Evolutionary conservation across 2,329 filamentous ascomycete species (phyloP).

Genomic region (Sporothrix dimorphospora): DNA sequence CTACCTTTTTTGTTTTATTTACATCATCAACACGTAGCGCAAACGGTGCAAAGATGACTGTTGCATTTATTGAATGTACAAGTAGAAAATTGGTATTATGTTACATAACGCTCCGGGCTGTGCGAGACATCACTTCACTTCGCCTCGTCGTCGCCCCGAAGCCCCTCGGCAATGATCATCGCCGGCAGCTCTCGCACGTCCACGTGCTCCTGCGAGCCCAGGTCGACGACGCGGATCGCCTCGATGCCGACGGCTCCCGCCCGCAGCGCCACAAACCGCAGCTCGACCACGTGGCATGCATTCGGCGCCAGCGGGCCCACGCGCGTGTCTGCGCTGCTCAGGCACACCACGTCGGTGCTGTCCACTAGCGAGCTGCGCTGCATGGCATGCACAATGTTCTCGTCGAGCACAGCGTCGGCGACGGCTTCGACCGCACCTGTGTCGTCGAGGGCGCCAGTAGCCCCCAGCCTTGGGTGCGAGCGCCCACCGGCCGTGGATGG

Average conservation of each 20-base stretch:
- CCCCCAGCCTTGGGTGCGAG: background rate
- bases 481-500: constrained; percentile 56
- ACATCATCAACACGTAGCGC: background rate
- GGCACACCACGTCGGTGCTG: constrained; percentile 69
- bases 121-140: background rate
- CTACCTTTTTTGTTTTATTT: constrained; percentile 4
- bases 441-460: constrained; percentile 19
- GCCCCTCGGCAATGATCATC: constrained; percentile 55
- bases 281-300: constrained; percentile 72
- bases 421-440: constrained; percentile 41
- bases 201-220: constrained; percentile 74
- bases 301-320: constrained; percentile 73
- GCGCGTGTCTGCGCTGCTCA: constrained; percentile 71
- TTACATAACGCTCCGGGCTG: background rate
- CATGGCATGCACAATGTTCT: constrained; percentile 71
- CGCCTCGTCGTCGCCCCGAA: constrained; percentile 35
- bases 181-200: constrained; percentile 76
- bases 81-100: constrained; percentile 5
- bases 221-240: constrained; percentile 71
- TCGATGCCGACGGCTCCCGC: constrained; percentile 72
- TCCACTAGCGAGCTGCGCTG: constrained; percentile 68
- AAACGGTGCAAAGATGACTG: background rate
- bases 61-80: background rate
- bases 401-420: constrained; percentile 71
- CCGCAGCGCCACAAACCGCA: constrained; percentile 70